Conservation (phyloP, 345 rosid genomes). For the Carallia pectinifolia region DNA sequence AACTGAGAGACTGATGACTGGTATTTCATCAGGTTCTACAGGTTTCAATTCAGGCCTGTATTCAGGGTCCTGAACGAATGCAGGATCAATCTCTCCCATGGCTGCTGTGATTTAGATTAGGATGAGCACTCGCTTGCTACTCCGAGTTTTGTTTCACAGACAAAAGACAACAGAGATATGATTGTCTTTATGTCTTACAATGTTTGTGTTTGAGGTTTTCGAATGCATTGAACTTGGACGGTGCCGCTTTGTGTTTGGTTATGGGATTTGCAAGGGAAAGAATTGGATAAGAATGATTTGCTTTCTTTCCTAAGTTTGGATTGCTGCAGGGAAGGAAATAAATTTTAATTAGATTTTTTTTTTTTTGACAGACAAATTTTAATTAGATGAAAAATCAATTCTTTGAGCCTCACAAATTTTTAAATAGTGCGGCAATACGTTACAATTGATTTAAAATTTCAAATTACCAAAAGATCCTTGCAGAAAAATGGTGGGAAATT, state of each 20-base stretch:
- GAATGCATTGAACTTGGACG: neutral
- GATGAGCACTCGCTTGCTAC: neutral
- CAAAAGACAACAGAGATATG: neutral
- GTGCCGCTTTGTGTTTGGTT: neutral
- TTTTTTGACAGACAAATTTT: no score
- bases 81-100: slow-evolving; percentile 32
- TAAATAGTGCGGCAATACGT: no score
- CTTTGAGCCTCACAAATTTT: no score
- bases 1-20: slow-evolving; percentile 53
- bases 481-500: no score
- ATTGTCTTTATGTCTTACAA: neutral
- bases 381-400: no score
- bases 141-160: neutral
- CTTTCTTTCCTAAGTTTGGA: no score
- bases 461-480: no score
- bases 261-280: no score
- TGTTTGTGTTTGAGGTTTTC: neutral
- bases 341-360: no score
- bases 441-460: no score
- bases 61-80: slow-evolving; percentile 22
- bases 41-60: slow-evolving; percentile 18
- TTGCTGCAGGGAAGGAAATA: no score
- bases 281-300: no score
- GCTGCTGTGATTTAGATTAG: neutral
- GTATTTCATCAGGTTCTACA: slow-evolving; percentile 20